These are phyloP conservation scores for Moringa oleifera DNA, from an alignment of 345 rosid genomes.

Conservation along the genomic window DNA sequence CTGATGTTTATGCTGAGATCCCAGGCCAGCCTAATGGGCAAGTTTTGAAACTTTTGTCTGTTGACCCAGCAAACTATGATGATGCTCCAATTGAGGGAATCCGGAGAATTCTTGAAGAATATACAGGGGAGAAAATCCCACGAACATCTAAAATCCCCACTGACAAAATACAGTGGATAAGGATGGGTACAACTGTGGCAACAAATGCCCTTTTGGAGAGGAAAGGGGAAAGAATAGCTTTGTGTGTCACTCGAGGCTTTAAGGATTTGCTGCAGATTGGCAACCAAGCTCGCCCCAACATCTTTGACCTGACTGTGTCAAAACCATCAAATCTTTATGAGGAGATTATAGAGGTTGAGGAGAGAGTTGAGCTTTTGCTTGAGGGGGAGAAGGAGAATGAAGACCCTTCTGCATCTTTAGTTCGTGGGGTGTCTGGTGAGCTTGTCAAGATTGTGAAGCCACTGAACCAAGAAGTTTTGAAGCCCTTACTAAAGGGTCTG, in stretches of 20 bases:
- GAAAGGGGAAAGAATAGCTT: constrained; percentile 87
- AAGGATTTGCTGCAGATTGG: constrained; percentile 93
- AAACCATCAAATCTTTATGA: constrained; percentile 87
- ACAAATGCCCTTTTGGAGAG: constrained; percentile 95
- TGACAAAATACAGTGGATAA: constrained; percentile 87
- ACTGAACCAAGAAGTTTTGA: constrained; percentile 53
- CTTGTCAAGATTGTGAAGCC: constrained; percentile 70
- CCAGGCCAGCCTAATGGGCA: constrained; percentile 70
- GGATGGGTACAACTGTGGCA: constrained; percentile 98
- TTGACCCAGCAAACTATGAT: constrained; percentile 88
- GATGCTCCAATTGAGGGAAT: constrained; percentile 98
- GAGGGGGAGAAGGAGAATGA: constrained; percentile 28
- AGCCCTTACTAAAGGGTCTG: constrained; percentile 49
- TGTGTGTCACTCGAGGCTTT: constrained; percentile 84
- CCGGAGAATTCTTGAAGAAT: constrained; percentile 80
- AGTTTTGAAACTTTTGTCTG: constrained; percentile 84
- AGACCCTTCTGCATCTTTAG: constrained; percentile 19
- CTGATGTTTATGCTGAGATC: constrained; percentile 93
- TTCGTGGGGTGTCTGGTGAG: constrained; percentile 85
- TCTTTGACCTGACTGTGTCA: constrained; percentile 77
- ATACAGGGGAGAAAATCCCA: constrained; percentile 60
- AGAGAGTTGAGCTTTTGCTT: constrained; percentile 75
- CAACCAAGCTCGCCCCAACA: constrained; percentile 86
- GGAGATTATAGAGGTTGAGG: constrained; percentile 82
- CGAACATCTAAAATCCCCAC: constrained; percentile 73